phyloP scores from a whole-genome alignment of 192 early-diverging fungal genomes.

The Neocallimastix lanati region DNA sequence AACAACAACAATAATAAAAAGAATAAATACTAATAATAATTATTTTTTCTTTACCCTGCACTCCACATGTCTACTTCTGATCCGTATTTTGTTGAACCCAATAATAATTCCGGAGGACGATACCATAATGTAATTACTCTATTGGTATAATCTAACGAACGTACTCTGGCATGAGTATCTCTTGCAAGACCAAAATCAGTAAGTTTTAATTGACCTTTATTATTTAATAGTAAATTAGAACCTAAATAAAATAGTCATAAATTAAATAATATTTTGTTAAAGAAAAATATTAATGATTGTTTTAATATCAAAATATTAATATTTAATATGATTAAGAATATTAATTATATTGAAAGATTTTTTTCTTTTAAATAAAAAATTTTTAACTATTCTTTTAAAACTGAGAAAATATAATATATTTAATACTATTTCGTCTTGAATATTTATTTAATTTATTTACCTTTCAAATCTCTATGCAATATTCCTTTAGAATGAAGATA shows the following conservation, averaged over 20 bases:
- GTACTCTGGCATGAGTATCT: conserved; percentile 32
- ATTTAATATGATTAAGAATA: no score
- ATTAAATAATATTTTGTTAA: background rate
- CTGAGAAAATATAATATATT: no score
- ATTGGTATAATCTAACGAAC: conserved; percentile 39
- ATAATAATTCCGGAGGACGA: conserved; percentile 74
- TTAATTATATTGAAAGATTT: no score
- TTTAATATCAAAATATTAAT: no score
- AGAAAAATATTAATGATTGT: conserved; percentile 3
- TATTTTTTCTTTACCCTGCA: conserved; percentile 27
- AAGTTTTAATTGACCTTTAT: conserved; percentile 70
- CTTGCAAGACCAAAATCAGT: conserved; percentile 95
- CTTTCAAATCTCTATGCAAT: conserved; percentile 87
- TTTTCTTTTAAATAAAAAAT: no score
- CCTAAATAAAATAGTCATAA: conserved; percentile 10
- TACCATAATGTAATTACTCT: conserved; percentile 96
- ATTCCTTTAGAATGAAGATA: conserved; percentile 72
- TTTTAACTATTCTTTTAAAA: no score
- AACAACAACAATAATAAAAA: no score
- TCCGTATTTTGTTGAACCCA: conserved; percentile 74
- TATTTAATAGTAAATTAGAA: conserved; percentile 77
- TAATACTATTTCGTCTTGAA: no score
- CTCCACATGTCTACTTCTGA: conserved; percentile 90
- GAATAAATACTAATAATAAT: no score
- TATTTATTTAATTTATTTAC: conserved; percentile 14